These are phyloP conservation scores for Yamadazyma ubonensis DNA, from an alignment of 805 yeast species.

Conservation along the genomic window DNA sequence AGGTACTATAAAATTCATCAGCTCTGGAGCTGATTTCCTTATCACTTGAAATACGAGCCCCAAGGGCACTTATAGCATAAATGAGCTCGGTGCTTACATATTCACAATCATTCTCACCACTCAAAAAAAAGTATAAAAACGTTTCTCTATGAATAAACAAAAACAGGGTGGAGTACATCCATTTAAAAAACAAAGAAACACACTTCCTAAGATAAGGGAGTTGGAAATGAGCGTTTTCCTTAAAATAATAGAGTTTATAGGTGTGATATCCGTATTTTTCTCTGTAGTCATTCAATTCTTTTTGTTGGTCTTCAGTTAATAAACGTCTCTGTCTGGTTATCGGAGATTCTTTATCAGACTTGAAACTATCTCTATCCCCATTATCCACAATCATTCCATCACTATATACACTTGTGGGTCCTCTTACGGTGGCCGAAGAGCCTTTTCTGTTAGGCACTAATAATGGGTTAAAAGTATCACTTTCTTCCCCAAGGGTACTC, in stretches of 20 bases:
- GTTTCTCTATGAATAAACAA: constrained; percentile 15
- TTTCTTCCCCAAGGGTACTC: neutral
- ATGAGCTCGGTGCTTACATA: constrained; percentile 12
- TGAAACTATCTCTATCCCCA: neutral
- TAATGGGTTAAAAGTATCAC: constrained; percentile 5
- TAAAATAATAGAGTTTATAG: constrained; percentile 8
- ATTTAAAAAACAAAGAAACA: constrained; percentile 13
- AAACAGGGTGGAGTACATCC: constrained; percentile 12
- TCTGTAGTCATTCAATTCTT: constrained; percentile 5
- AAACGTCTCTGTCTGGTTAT: neutral
- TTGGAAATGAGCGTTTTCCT: neutral
- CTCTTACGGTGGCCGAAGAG: constrained; percentile 8
- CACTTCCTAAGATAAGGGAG: constrained; percentile 5
- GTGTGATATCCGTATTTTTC: constrained; percentile 6
- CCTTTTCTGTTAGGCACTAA: constrained; percentile 6
- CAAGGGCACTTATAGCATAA: constrained; percentile 13
- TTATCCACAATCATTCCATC: constrained; percentile 9
- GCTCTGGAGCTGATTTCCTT: constrained; percentile 4
- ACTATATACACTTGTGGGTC: constrained; percentile 15
- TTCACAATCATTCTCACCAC: constrained; percentile 16
- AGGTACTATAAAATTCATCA: constrained; percentile 10
- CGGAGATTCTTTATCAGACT: neutral
- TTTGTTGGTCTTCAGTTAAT: constrained; percentile 4
- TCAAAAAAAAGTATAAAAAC: constrained; percentile 15
- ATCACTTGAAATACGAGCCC: constrained; percentile 11